Evolutionary conservation across 345 rosid species (phyloP).

Genomic region (Eucalyptus erythrocorys): DNA sequence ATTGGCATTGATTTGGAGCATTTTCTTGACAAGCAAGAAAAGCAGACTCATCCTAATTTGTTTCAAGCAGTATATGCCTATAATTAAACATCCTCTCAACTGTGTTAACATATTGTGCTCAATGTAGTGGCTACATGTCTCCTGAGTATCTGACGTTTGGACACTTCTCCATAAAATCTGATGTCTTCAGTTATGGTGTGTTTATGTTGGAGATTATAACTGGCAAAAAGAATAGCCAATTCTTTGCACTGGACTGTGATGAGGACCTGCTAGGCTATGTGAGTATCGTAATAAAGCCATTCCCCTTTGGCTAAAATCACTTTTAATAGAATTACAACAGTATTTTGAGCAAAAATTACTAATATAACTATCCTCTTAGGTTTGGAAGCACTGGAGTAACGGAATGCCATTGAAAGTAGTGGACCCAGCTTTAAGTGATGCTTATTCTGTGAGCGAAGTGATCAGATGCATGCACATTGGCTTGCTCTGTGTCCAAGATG

Average conservation of each 20-base stretch:
- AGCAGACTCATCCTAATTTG: background rate
- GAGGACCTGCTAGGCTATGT: conserved; percentile 1
- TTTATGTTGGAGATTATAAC: conserved; percentile 4
- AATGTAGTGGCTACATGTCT: conserved; percentile 10
- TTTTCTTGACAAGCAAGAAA: background rate
- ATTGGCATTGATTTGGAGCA: background rate
- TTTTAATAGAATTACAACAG: background rate
- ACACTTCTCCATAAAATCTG: conserved; percentile 8
- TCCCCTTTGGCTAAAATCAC: background rate
- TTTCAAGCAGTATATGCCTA: background rate
- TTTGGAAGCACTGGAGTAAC: conserved; percentile 9
- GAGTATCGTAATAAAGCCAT: background rate
- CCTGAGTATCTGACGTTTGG: conserved; percentile 11
- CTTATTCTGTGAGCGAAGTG: background rate
- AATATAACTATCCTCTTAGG: background rate
- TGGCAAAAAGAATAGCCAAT: conserved; percentile 1
- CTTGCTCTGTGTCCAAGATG: conserved; percentile 15
- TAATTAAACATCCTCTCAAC: background rate
- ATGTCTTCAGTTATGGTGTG: conserved; percentile 11
- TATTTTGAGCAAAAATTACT: background rate
- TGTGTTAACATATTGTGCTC: background rate
- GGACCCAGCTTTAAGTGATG: background rate
- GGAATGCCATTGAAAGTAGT: background rate
- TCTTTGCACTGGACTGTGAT: background rate
- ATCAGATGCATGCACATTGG: conserved; percentile 13